phyloP scores from a whole-genome alignment of 1,284 basidiomycete species.

The Ceratobasidium sp. region DNA sequence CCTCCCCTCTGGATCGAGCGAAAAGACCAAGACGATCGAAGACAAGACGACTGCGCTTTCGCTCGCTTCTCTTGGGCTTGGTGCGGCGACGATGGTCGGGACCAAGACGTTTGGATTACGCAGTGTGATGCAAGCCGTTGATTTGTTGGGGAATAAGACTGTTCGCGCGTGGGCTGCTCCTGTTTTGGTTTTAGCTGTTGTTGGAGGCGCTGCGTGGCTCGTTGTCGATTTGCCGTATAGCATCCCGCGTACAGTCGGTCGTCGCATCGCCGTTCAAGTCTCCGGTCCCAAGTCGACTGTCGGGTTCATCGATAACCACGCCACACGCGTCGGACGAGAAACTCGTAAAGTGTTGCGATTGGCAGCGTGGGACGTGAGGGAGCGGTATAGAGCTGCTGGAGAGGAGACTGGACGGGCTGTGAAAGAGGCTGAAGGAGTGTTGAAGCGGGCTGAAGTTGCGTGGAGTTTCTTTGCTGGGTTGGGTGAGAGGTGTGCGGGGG shows the following conservation, averaged over 20 bases:
- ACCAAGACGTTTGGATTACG: constrained; percentile 83
- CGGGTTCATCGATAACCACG: constrained; percentile 79
- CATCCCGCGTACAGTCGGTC: constrained; percentile 92
- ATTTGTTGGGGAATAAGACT: constrained; percentile 85
- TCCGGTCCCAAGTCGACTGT: too few relatives aligned
- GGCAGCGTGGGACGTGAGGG: constrained; percentile 90
- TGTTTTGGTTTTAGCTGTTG: constrained; percentile 78
- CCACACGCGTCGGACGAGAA: constrained; percentile 82
- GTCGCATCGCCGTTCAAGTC: constrained; percentile 77
- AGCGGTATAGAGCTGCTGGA: constrained; percentile 85
- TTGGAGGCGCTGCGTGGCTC: constrained; percentile 86
- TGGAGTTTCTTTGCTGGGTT: constrained; percentile 77
- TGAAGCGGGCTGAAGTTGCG: constrained; percentile 77
- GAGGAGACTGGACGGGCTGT: constrained; percentile 84
- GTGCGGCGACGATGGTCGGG: constrained; percentile 90
- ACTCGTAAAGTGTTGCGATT: constrained; percentile 93
- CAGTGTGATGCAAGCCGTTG: constrained; percentile 81
- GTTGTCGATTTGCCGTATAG: constrained; percentile 90
- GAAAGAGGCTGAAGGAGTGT: constrained; percentile 79
- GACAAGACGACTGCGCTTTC: constrained; percentile 76
- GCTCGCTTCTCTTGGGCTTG: constrained; percentile 80
- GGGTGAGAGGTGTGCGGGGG: constrained; percentile 68
- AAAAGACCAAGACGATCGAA: constrained; percentile 60
- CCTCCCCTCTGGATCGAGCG: constrained; percentile 58
- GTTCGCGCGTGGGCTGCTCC: constrained; percentile 91